Percentiles rank a stretch among this genome's conserved stretches.
Conservation (phyloP, 2,329 filamentous ascomycete species). For the Zasmidium angulare region DNA sequence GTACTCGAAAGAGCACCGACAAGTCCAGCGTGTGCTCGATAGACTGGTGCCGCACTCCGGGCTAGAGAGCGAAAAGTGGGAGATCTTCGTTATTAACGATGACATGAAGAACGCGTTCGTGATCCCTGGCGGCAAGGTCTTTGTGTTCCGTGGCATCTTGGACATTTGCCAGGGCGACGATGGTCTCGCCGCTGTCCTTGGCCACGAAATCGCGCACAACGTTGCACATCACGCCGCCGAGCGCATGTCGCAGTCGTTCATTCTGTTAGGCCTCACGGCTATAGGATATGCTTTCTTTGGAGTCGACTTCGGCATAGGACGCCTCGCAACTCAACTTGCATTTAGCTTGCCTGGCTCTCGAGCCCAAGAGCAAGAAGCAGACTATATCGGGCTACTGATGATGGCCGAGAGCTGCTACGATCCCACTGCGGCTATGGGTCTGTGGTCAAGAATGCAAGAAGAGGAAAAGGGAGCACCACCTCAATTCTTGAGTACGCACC, state of each 20-base stretch:
- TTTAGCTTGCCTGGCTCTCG: conserved; percentile 68
- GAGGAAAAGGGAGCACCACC: conserved; percentile 52
- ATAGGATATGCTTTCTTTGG: conserved; percentile 45
- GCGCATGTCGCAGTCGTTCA: conserved; percentile 51
- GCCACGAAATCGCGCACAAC: conserved; percentile 78
- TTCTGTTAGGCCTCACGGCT: conserved; percentile 41
- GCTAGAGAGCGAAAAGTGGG: conserved; percentile 60
- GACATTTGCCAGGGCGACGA: conserved; percentile 66
- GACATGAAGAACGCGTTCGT: conserved; percentile 71
- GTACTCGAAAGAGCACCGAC: conserved; percentile 56
- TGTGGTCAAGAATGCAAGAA: conserved; percentile 54
- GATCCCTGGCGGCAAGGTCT: conserved; percentile 73
- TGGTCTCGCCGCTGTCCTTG: conserved; percentile 71
- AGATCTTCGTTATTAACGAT: conserved; percentile 73
- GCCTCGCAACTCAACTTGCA: conserved; percentile 58
- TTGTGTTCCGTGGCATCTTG: conserved; percentile 73
- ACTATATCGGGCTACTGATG: conserved; percentile 79
- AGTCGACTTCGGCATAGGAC: conserved; percentile 39
- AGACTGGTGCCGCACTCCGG: conserved; percentile 68
- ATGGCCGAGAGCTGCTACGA: conserved; percentile 80
- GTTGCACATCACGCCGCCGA: conserved; percentile 69
- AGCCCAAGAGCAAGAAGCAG: conserved; percentile 71
- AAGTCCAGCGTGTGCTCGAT: conserved; percentile 64
- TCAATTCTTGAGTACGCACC: conserved; percentile 75
- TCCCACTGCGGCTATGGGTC: conserved; percentile 63